These are phyloP conservation scores for Penicillium sp. DNA, from an alignment of 2,329 filamentous ascomycete genomes.

Conservation along the genomic window DNA sequence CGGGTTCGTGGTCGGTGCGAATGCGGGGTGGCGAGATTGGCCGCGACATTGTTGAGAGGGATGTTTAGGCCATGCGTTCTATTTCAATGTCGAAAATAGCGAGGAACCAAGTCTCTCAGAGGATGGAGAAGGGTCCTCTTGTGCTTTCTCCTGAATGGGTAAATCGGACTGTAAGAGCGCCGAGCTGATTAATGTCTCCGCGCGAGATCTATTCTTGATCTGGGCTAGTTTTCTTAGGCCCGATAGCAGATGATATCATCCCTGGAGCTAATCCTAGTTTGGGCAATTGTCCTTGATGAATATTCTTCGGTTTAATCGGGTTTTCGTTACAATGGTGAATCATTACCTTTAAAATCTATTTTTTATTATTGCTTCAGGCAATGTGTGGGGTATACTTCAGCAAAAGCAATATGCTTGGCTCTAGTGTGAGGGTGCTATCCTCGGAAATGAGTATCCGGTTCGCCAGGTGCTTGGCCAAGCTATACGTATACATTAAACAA, in stretches of 20 bases:
- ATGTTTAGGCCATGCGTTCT: constrained; percentile 1
- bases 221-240: background rate
- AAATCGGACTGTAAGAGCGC: background rate
- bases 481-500: background rate
- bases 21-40: constrained; percentile 5
- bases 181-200: constrained; percentile 22
- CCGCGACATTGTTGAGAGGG: background rate
- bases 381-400: background rate
- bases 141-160: background rate
- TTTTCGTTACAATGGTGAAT: background rate
- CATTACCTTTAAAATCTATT: background rate
- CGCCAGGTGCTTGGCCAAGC: background rate
- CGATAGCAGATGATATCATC: background rate
- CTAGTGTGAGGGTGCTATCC: background rate
- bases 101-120: background rate
- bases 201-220: background rate
- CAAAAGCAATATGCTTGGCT: background rate
- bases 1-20: constrained; percentile 10
- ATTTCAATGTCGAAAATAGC: background rate
- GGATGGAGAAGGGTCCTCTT: background rate
- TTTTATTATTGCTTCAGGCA: background rate
- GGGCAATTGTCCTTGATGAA: background rate
- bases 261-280: background rate
- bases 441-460: background rate
- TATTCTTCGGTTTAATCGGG: too few species aligned